Evolutionary conservation across 306 rosid species (phyloP), one percentile per base, ranked within the genome.

Genomic region (cucumber (Cucumis sativus)): DNA sequence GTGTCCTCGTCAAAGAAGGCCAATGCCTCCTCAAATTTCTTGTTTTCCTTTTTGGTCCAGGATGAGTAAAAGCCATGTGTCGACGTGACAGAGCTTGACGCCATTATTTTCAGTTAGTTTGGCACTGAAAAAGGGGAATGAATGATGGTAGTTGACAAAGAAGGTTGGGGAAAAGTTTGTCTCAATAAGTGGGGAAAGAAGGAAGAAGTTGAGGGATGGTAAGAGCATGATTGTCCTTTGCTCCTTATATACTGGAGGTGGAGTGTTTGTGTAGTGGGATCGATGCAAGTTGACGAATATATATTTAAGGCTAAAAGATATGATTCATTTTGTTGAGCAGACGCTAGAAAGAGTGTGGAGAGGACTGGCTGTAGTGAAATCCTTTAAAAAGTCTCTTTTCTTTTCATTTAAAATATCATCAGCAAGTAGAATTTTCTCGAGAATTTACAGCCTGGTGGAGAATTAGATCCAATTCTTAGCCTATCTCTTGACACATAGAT

Each of bases 1-100:
- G 96, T 90, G 61, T 91, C 93, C 25, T 92, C 91, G 77, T 91
- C 98, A 81, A 84, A 88, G 37, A 88, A 87, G 6, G 98, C 98
- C 70, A 94, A 93, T 30, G 98, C 98, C 81, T 84, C 88, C 83
- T 94, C 98, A 75, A 94, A 94, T 52, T 85, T 87, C 66, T 84
- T 86, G 78, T 94, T 94, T 80, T 94, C 95, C 83, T 88, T 90
- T 33, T 84, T 76, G 17, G 97, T 94, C 98, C 98, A 94, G 56
- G 82, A 71, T 67, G 85, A 75, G 54, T 76, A 74, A 13, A 79
- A 52, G 18, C 58, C 79, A n/a, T 80, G 78, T 20, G 88, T 63
- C 45, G 83, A 64, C 8, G 67, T 75, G 74, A 78, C 39, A 10
- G 85, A 63, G 75, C 80, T 76, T 51, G 87, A 81, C 21, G 90